Evolutionary conservation across 805 yeast genomes (phyloP), one percentile per base, ranked within the genome.

Genomic region (Cyberlindnera misumaiensis): DNA sequence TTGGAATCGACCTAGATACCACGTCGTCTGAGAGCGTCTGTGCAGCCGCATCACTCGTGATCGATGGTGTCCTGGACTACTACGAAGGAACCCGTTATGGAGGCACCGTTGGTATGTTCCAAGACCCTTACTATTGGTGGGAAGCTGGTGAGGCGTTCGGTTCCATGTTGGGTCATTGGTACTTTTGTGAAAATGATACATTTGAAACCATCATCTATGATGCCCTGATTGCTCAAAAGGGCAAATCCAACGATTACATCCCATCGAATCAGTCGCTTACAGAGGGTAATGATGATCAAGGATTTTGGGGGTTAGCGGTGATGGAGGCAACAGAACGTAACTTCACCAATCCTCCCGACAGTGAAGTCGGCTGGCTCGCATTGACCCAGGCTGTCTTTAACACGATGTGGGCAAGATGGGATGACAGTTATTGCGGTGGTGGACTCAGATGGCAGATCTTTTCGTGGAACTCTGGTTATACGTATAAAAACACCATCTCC

Each of bases 101-200:
- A 36, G 88, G 88, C 24, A 70, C 81, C 7, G 68, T 82, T 16
- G 94, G 90, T 27, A 72, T 76, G 82, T 80, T 83, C 53, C 68
- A 75, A 20, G 53, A 68, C 47, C 93, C 93, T 1, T 83, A 83
- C 63, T 83, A 82, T 63, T 88, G 93, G 88, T 85, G 95, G 95
- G 83, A 85, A 60, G 89, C 95, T 24, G 95, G 95, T 56, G 94
- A 86, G 52, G 94, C 88, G 1, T 82, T 69, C 62, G 76, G 76
- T 25, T 63, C 68, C 6, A 58, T 84, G 66, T 55, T 90, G 27
- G 96, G 85, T 53, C 80, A 79, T 53, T 72, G 84, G 71, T 78
- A 60, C 52, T 77, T 76, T 54, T 82, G 90, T 60, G 67, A 80
- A 37, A 80, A 89, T 60, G 75, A 72, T 48, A 76, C 90, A 1